These are phyloP conservation scores for Claviceps maximensis DNA, from an alignment of 2,329 filamentous ascomycete genomes.

Conservation along the genomic window DNA sequence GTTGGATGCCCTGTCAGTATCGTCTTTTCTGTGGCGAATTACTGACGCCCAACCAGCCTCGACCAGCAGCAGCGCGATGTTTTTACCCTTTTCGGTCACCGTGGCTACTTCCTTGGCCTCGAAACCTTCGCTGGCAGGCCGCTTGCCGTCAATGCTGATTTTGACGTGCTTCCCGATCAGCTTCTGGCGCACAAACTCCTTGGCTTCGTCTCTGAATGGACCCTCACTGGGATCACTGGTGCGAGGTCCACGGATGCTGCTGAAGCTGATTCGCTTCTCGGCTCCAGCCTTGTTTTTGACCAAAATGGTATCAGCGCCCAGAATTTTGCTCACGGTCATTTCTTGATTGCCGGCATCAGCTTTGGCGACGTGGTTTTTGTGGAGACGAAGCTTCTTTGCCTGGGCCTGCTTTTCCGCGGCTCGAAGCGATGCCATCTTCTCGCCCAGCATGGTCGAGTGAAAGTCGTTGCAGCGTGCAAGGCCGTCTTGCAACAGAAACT, in stretches of 20 bases:
- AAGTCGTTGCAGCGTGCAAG: constrained; percentile 89
- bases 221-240: constrained; percentile 74
- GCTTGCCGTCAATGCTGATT: constrained; percentile 78
- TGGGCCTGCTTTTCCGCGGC: constrained; percentile 80
- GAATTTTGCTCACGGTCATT: constrained; percentile 70
- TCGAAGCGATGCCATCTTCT: constrained; percentile 74
- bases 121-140: constrained; percentile 78
- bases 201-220: constrained; percentile 83
- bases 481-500: constrained; percentile 78
- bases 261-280: constrained; percentile 85
- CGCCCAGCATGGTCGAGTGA: constrained; percentile 82
- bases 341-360: constrained; percentile 54
- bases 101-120: constrained; percentile 93
- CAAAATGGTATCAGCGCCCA: constrained; percentile 80
- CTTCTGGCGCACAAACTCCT: constrained; percentile 89
- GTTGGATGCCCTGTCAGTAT: constrained; percentile 83
- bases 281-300: constrained; percentile 70
- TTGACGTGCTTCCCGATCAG: constrained; percentile 93
- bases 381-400: constrained; percentile 61
- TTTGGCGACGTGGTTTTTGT: constrained; percentile 69
- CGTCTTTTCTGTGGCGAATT: constrained; percentile 87
- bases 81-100: constrained; percentile 70
- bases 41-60: constrained; percentile 89
- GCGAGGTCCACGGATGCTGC: constrained; percentile 89
- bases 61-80: constrained; percentile 72